phyloP scores from a whole-genome alignment of 306 rosid genomes.

The Alnus glutinosa region DNA sequence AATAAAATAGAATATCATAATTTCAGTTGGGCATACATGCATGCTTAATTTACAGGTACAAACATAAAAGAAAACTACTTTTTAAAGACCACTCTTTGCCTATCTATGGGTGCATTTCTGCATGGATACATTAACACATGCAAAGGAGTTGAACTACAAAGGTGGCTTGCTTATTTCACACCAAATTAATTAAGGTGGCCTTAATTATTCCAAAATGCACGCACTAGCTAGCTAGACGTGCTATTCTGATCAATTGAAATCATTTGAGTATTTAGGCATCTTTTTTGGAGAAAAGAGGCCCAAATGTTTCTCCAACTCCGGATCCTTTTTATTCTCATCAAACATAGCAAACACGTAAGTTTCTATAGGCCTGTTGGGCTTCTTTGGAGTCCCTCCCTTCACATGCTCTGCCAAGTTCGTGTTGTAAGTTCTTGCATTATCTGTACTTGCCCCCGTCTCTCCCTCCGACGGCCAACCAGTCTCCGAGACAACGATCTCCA shows the following conservation, averaged over 20 bases:
- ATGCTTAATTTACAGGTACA: too few species aligned
- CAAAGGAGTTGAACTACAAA: too few species aligned
- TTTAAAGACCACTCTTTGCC: too few species aligned
- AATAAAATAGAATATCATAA: too few species aligned
- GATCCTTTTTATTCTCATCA: conserved; percentile 36
- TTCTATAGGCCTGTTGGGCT: conserved; percentile 26
- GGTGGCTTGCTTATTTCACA: neutral
- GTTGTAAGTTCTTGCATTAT: conserved; percentile 42
- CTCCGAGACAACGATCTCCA: conserved; percentile 45
- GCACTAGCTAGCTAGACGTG: neutral
- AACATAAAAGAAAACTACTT: too few species aligned
- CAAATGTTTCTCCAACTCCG: conserved; percentile 28
- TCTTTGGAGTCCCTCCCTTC: conserved; percentile 46
- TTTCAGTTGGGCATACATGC: too few species aligned
- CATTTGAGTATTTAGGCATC: conserved; percentile 30
- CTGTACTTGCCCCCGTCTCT: conserved; percentile 30
- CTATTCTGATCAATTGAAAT: conserved; percentile 19
- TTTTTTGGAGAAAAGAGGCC: conserved; percentile 42
- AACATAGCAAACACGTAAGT: conserved; percentile 45
- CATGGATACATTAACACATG: too few species aligned
- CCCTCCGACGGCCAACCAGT: conserved; percentile 55
- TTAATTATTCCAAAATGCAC: neutral
- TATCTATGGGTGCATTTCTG: too few species aligned
- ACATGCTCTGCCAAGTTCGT: conserved; percentile 36
- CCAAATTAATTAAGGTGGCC: neutral